Base-by-base conservation (phyloP, 2,329 filamentous ascomycete genomes). In the Colletotrichum lindemuthianum region DNA sequence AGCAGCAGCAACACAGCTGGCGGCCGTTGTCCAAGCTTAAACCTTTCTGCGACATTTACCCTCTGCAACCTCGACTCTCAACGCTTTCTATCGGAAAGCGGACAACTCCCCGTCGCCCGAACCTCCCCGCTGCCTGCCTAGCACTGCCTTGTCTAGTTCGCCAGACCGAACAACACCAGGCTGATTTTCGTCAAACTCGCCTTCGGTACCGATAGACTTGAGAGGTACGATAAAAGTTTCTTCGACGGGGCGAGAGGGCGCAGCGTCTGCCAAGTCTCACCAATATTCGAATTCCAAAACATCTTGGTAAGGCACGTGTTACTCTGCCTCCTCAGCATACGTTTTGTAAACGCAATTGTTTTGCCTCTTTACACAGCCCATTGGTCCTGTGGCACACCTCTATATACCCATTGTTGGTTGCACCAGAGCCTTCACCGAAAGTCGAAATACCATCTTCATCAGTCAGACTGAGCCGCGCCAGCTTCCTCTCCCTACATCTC, bases 211-310 rank as follows among this genome's bases (percentile, higher is more conserved):
- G 40, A 47, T 53, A 41, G 43, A 51, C 58, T 15, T 24, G 7
- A 56, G 33, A 39, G 11, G 2, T 12, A 16, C 43, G 3, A 2
- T 52, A 50, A 65, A 65, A 65, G 45, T 52, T 12, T 65, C 15
- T 55, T 65, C 2, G 47, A 65, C 59, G 59, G 63, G 63, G 58
- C 63, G 51, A 32, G 45, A 58, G 32, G 55, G 63, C 63, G 63
- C 58, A 61, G 51, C 16, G 24, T 44, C 34, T 36, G 51, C 47
- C 63, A 60, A 65, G 63, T 12, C 40, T 47, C 9, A 48, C 51
- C 16, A 36, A 39, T 15, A 13, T 8, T 61, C 41, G 43, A 24
- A 24, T 24, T 24, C 24, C 24, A 24, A 24, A 24, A 24, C 24
- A 3, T 24, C 24, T 34, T 45, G 60, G 58, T 61, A 53, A 41